Percentiles rank a stretch among this genome's conserved stretches.
Conservation (phyloP, 2,329 filamentous ascomycete genomes). For the Exophiala calicioides region DNA sequence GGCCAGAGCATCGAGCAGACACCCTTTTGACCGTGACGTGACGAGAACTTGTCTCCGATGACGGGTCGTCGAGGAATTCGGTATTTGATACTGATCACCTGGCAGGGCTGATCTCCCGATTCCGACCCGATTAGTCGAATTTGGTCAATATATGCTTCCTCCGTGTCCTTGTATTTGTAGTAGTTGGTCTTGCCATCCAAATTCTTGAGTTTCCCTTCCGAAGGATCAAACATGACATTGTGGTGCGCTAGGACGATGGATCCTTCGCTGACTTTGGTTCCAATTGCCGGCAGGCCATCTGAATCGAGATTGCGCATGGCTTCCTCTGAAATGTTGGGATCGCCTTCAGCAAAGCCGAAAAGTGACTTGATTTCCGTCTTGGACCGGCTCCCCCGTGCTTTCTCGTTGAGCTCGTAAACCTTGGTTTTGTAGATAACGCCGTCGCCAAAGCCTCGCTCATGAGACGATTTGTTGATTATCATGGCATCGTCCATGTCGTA, state of each 20-base stretch:
- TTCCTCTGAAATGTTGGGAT: slow-evolving; percentile 60
- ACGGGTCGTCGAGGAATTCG: slow-evolving; percentile 85
- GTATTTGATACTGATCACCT: slow-evolving; percentile 89
- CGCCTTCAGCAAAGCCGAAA: slow-evolving; percentile 76
- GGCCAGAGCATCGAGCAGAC: slow-evolving; percentile 97
- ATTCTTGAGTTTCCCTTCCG: slow-evolving; percentile 75
- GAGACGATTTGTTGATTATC: slow-evolving; percentile 97
- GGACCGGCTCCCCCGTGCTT: slow-evolving; percentile 64
- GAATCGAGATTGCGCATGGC: slow-evolving; percentile 75
- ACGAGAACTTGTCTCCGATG: slow-evolving; percentile 99
- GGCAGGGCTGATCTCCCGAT: slow-evolving; percentile 76
- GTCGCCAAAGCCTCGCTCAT: slow-evolving; percentile 93
- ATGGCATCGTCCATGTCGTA: slow-evolving; percentile 99
- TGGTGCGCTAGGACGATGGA: slow-evolving; percentile 89
- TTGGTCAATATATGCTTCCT: slow-evolving; percentile 87
- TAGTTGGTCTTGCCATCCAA: slow-evolving; percentile 82
- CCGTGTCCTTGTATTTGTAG: slow-evolving; percentile 91
- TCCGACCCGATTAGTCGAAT: slow-evolving; percentile 88
- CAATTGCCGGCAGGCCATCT: slow-evolving; percentile 82
- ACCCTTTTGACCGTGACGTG: slow-evolving; percentile 97
- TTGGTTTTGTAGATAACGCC: slow-evolving; percentile 98
- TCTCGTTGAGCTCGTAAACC: slow-evolving; percentile 80
- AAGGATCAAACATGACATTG: slow-evolving; percentile 73
- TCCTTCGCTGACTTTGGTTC: slow-evolving; percentile 74
- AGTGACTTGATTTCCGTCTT: slow-evolving; percentile 73